Evolutionary conservation across 1,139 yeast species (phyloP).

Genomic region (Suhomyces bokatorum): DNA sequence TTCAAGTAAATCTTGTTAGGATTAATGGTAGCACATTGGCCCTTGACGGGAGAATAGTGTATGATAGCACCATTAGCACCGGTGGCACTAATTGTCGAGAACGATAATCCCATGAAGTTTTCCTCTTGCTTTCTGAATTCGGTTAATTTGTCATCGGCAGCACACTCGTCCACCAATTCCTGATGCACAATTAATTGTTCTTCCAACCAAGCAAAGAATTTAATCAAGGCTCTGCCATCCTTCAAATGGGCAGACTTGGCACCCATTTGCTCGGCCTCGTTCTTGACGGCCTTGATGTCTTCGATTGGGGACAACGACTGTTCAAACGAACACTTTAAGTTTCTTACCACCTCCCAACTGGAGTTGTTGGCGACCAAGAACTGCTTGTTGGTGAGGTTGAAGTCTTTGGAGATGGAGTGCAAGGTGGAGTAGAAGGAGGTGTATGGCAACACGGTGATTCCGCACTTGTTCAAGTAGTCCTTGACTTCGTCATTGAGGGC

Average conservation of each 20-base stretch:
- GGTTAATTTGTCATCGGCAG: constrained; percentile 70
- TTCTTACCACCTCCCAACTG: constrained; percentile 80
- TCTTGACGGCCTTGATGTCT: constrained; percentile 76
- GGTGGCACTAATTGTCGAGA: constrained; percentile 88
- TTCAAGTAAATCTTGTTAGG: constrained; percentile 78
- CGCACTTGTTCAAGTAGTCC: constrained; percentile 33
- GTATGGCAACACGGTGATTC: constrained; percentile 54
- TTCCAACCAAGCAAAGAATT: constrained; percentile 88
- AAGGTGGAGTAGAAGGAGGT: constrained; percentile 56
- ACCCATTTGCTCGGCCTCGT: constrained; percentile 69
- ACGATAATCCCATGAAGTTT: constrained; percentile 79
- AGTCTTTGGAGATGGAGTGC: constrained; percentile 40
- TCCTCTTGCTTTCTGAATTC: constrained; percentile 62
- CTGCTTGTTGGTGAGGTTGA: constrained; percentile 39
- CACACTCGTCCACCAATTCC: constrained; percentile 70
- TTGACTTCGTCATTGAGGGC: constrained; percentile 15
- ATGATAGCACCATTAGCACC: constrained; percentile 94
- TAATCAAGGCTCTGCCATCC: constrained; percentile 82
- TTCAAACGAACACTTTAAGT: constrained; percentile 41
- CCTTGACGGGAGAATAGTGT: constrained; percentile 77
- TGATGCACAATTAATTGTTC: constrained; percentile 54
- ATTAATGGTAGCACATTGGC: constrained; percentile 64
- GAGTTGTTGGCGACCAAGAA: constrained; percentile 65
- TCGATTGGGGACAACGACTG: constrained; percentile 63
- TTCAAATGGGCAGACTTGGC: constrained; percentile 77